These are phyloP conservation scores for Phytopythium chamaehyphon DNA, from an alignment of 352 stramenopile genomes.

Conservation along the genomic window DNA sequence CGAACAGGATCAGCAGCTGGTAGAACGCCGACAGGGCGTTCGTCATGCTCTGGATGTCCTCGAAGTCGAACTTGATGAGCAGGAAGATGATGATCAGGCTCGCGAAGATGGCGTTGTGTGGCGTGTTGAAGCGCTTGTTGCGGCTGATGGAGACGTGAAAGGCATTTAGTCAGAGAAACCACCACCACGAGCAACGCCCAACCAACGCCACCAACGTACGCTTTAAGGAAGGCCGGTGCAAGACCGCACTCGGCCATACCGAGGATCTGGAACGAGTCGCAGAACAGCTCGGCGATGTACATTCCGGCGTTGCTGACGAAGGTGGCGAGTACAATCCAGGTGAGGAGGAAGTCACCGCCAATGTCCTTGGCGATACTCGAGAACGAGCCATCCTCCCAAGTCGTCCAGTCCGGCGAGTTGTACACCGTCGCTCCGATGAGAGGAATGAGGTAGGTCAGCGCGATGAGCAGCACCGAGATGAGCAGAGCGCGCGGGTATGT, in stretches of 20 bases:
- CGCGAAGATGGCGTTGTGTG: constrained; percentile 37
- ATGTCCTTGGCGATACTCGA: constrained; percentile 79
- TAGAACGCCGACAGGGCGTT: constrained; percentile 89
- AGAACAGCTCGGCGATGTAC: constrained; percentile 92
- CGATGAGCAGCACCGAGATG: constrained; percentile 71
- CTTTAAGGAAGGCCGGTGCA: constrained; percentile 76
- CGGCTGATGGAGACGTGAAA: constrained; percentile 15
- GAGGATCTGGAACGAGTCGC: constrained; percentile 87
- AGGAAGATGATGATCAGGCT: constrained; percentile 50
- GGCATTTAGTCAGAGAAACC: not conserved
- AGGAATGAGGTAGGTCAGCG: constrained; percentile 85
- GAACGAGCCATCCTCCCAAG: constrained; percentile 91
- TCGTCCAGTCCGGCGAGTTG: constrained; percentile 47
- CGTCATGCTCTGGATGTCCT: constrained; percentile 79
- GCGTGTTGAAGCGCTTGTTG: constrained; percentile 51
- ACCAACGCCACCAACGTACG: constrained; percentile 31
- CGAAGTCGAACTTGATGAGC: constrained; percentile 58
- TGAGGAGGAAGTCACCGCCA: constrained; percentile 80
- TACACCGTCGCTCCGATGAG: constrained; percentile 78
- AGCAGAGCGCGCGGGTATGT: constrained; percentile 86
- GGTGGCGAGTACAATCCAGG: constrained; percentile 86
- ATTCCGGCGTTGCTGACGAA: constrained; percentile 89
- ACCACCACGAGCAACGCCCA: not conserved
- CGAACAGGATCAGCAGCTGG: constrained; percentile 83
- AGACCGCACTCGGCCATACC: constrained; percentile 83